A percentile compares a stretch with the other conserved stretches of the same genome.
phyloP scores from a whole-genome alignment of 2,329 filamentous ascomycete species.

The Lasiodiplodia citricola region DNA sequence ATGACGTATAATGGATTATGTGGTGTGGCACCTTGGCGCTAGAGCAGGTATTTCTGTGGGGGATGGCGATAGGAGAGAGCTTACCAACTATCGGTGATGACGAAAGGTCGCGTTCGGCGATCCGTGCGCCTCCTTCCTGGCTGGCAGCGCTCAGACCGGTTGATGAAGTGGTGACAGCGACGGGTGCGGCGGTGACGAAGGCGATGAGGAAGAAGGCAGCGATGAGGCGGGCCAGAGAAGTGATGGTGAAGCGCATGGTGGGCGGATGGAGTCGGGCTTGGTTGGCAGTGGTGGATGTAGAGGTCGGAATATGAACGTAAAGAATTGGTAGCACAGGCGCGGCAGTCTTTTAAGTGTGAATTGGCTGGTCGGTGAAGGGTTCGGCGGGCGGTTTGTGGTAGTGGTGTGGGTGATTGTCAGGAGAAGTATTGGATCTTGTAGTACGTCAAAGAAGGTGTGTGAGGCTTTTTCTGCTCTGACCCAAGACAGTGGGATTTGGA shows the following conservation, averaged over 20 bases:
- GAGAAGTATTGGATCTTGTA: slow-evolving; percentile 22
- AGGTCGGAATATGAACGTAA: not conserved
- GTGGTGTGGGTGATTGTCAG: slow-evolving; percentile 18
- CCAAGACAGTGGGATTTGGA: not conserved
- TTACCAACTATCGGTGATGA: slow-evolving; percentile 7
- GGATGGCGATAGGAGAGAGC: slow-evolving; percentile 4
- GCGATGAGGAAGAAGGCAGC: not conserved
- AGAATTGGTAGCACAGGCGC: not conserved
- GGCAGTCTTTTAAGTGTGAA: not conserved
- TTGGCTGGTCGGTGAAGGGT: slow-evolving; percentile 1
- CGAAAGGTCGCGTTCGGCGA: slow-evolving; percentile 17
- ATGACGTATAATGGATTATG: slow-evolving; percentile 2
- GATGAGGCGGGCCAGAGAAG: not conserved
- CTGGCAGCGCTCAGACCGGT: not conserved
- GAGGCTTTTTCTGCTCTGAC: slow-evolving; percentile 6
- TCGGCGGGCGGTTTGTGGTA: not conserved
- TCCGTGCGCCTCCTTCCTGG: slow-evolving; percentile 7
- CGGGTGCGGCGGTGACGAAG: slow-evolving; percentile 7
- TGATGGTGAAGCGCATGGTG: slow-evolving; percentile 6
- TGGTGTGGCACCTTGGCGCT: not conserved
- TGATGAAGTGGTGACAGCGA: not conserved
- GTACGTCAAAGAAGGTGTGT: slow-evolving; percentile 1
- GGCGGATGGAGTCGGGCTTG: not conserved
- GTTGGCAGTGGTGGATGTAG: not conserved
- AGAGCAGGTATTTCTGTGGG: not conserved